A percentile compares a stretch with the other conserved stretches of the same genome.
phyloP scores from a whole-genome alignment of 176 grass and related monocot species.

The Aegilops umbellulata region DNA sequence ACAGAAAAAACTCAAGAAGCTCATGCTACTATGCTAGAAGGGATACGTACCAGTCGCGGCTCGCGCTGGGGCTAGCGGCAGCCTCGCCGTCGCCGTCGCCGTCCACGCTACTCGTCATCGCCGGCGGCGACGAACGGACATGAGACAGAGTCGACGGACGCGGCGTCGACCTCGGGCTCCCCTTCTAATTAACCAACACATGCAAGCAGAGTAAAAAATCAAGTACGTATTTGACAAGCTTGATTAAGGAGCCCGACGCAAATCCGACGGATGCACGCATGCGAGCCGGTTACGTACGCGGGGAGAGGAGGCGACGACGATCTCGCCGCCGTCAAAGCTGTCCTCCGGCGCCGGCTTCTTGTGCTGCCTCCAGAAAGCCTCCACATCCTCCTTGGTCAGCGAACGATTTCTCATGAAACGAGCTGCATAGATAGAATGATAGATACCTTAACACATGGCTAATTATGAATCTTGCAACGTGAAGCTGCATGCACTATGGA shows the following conservation, averaged over 20 bases:
- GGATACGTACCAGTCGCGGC: conserved; percentile 44
- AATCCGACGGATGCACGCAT: no score
- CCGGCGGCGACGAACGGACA: background rate
- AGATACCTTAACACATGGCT: no score
- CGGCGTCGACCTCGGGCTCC: background rate
- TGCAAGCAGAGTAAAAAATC: no score
- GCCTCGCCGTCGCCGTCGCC: background rate
- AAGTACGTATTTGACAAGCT: no score
- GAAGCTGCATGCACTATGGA: background rate
- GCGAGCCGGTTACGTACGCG: background rate
- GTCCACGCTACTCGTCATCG: background rate
- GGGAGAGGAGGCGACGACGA: background rate
- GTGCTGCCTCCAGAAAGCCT: conserved; percentile 56
- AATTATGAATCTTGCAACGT: background rate
- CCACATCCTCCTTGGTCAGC: conserved; percentile 81
- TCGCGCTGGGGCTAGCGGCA: conserved; percentile 35
- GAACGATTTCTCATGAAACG: conserved; percentile 61
- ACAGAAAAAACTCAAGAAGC: background rate
- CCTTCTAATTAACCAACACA: background rate
- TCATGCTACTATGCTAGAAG: background rate
- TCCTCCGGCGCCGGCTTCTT: background rate
- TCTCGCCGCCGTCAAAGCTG: background rate
- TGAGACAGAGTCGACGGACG: background rate
- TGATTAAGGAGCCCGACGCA: background rate
- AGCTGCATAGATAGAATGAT: conserved; percentile 19